Percentiles rank a stretch among this genome's conserved stretches.
These are phyloP conservation scores for Triticum turgidum DNA, from an alignment of 176 grass and related monocot genomes.

Conservation along the genomic window DNA sequence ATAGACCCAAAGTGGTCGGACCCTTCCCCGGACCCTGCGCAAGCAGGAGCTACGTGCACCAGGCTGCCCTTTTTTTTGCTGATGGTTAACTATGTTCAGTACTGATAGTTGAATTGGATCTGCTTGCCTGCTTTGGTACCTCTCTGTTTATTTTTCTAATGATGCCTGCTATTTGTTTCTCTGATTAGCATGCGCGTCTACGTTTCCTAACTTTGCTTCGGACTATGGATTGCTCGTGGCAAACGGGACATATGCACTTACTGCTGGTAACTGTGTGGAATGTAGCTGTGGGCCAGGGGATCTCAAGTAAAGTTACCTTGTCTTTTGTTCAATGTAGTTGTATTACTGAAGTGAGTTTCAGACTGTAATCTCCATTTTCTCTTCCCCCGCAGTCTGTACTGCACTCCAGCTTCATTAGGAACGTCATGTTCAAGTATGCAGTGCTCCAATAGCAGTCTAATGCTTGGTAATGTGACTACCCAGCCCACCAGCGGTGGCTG, in stretches of 20 bases:
- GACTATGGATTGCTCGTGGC: conserved; percentile 85
- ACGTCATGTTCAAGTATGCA: conserved; percentile 89
- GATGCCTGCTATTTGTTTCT: conserved; percentile 8
- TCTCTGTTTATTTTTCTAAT: conserved; percentile 20
- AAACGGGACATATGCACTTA: conserved; percentile 84
- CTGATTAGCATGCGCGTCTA: conserved; percentile 65
- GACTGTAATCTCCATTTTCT: conserved; percentile 18
- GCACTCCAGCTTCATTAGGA: conserved; percentile 61
- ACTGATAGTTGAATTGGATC: conserved; percentile 18
- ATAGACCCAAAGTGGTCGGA: no score
- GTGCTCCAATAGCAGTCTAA: conserved; percentile 79
- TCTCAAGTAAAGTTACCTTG: conserved; percentile 64
- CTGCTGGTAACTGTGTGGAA: conserved; percentile 81
- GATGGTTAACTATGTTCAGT: background rate
- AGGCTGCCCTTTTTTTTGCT: background rate
- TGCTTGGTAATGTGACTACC: conserved; percentile 73
- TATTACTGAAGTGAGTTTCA: background rate
- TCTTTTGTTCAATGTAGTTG: conserved; percentile 24
- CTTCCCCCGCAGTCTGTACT: conserved; percentile 63
- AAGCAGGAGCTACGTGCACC: no score
- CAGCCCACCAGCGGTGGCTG: conserved; percentile 75
- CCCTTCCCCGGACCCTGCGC: no score
- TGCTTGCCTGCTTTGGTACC: background rate
- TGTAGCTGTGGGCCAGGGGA: conserved; percentile 89
- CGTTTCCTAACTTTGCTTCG: conserved; percentile 60